Evolutionary conservation across 495 filamentous ascomycete genomes (phyloP), one percentile per base, ranked within the genome.

Genomic region (Platismatia glauca): DNA sequence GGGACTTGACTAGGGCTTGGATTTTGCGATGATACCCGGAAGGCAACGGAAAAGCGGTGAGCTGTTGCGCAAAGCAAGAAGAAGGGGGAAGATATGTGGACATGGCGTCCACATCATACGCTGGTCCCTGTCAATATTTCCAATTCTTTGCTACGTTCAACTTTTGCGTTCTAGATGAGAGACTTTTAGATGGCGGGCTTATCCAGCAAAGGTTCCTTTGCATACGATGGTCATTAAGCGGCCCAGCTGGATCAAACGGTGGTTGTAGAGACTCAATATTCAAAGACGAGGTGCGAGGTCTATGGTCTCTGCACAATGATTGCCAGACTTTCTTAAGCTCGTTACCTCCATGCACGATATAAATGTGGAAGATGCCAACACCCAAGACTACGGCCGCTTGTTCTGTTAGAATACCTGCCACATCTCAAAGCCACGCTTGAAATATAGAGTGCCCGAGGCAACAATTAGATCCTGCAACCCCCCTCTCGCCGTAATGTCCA

Each of bases 21-120:
- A 38, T 39, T 29, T 29, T 29, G 55, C 61, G 55, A 44, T 63
- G 61, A 63, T 63, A 63, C 61, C 61, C 55, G 9, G 60, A 48
- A 27, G 33, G 39, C 37, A 43, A 44, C 12, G 53, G 13, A 50
- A 20, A n/a, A 62, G 4, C 29, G 31, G 38, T 16, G 37, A 13
- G 39, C 22, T 33, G 22, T 22, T 24, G 12, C 29, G 60, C 34
- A 35, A n/a, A 8, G 24, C 8, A 2, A 15, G 57, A 44, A 44
- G 8, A 1, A 41, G 34, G 16, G 37, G 22, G 56, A 1, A 24
- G 6, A 27, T 52, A 5, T 18, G 0, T 16, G 27, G 13, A 5
- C 15, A 5, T 4, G 18, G 48, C 48, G 27, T 52, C 48, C 48
- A 52, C 50, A 20, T 53, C 15, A 31, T 20, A 2, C 9, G 29